A percentile compares a stretch with the other conserved stretches of the same genome.
Conservation (phyloP, 2,329 filamentous ascomycete genomes). For the Talaromyces funiculosus region DNA sequence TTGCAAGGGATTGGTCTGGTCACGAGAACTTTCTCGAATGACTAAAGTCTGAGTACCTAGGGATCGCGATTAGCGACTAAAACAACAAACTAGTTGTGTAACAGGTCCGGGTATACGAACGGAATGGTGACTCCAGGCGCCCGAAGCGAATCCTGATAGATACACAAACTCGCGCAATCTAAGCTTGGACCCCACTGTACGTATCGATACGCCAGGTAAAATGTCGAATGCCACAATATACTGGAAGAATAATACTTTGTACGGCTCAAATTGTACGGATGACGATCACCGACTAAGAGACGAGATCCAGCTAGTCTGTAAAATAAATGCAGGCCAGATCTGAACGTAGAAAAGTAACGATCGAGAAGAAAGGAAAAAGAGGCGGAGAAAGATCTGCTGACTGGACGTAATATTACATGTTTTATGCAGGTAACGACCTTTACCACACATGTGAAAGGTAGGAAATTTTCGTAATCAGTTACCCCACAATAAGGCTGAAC, state of each 20-base stretch:
- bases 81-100: background rate
- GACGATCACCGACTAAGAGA: background rate
- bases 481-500: conserved; percentile 8
- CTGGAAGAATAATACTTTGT: background rate
- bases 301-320: background rate
- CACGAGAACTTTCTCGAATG: background rate
- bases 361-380: background rate
- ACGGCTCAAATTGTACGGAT: background rate
- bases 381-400: background rate
- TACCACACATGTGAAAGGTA: background rate
- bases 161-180: background rate
- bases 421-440: background rate
- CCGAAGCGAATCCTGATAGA: background rate
- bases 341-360: background rate
- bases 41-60: background rate
- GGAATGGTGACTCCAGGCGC: background rate
- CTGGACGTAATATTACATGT: background rate
- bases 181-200: conserved; percentile 4
- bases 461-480: background rate
- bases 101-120: background rate
- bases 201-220: background rate
- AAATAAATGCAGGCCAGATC: conserved; percentile 1
- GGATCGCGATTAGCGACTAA: background rate
- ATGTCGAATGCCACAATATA: background rate
- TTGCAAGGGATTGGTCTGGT: background rate